Conservation (phyloP, 371 early-diverging fungal species). For the Fennellomyces sp. region DNA sequence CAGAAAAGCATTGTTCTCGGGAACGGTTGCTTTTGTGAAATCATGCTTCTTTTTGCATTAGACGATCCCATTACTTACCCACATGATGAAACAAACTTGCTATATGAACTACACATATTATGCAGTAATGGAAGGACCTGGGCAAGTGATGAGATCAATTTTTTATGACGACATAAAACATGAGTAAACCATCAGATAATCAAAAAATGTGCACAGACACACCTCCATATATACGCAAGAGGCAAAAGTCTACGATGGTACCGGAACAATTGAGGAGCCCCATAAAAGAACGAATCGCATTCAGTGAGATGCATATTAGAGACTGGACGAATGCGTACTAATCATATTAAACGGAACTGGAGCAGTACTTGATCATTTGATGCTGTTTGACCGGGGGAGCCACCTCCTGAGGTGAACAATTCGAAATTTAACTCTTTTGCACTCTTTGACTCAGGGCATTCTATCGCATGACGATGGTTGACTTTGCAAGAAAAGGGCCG, state of each 20-base stretch:
- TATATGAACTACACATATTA: no score
- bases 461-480: neutral
- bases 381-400: neutral
- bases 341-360: neutral
- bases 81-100: neutral
- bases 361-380: neutral
- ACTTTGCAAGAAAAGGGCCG: neutral
- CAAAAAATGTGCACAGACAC: no score
- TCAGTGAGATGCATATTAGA: no score
- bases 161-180: neutral
- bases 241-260: no score
- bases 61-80: neutral
- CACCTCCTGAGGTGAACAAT: neutral
- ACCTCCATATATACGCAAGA: neutral
- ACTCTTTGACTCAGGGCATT: neutral
- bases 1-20: no score
- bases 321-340: no score
- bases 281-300: no score
- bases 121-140: no score
- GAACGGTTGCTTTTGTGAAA: neutral
- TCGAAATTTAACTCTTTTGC: neutral
- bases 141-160: neutral
- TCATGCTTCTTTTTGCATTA: neutral
- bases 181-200: no score
- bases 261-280: no score